These are phyloP conservation scores for Penicillium riverlandense DNA, from an alignment of 495 filamentous ascomycete species.

Conservation along the genomic window DNA sequence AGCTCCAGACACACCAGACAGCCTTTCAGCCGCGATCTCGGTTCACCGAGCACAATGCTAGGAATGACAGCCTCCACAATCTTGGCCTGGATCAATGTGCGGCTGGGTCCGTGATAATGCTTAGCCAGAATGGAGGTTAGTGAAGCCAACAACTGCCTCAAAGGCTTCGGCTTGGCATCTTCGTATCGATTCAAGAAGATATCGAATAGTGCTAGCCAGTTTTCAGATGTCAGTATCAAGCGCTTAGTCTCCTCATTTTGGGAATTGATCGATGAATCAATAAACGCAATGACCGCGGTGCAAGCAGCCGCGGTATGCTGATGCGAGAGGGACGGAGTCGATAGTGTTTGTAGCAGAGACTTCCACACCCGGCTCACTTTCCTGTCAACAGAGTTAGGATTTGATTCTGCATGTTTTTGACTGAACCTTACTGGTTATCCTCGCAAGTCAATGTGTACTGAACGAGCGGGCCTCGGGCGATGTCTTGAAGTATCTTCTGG, in stretches of 20 bases:
- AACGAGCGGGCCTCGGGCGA: constrained; percentile 33
- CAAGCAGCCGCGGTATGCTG: constrained; percentile 35
- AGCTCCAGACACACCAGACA: constrained; percentile 35
- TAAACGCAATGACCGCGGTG: constrained; percentile 40
- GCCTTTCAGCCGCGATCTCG: constrained; percentile 32
- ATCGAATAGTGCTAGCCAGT: constrained; percentile 55
- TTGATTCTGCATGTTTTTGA: too few relatives aligned
- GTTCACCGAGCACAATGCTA: constrained; percentile 33
- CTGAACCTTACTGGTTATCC: constrained; percentile 25
- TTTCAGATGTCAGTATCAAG: constrained; percentile 40
- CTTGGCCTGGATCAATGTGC: constrained; percentile 10
- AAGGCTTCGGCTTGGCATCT: constrained; percentile 62
- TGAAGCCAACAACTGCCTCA: constrained; percentile 63
- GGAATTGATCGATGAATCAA: constrained; percentile 38
- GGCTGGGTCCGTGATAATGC: constrained; percentile 32
- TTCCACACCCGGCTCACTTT: constrained; percentile 32
- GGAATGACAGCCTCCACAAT: constrained; percentile 23
- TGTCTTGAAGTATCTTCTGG: constrained; percentile 27
- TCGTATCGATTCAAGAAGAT: constrained; percentile 71
- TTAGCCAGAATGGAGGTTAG: constrained; percentile 45
- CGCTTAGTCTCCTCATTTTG: constrained; percentile 20
- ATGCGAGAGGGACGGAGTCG: constrained; percentile 28
- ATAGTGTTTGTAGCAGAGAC: constrained; percentile 30
- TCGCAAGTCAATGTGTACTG: constrained; percentile 28
- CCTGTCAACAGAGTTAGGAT: constrained; percentile 9